Conservation (phyloP, 257 asterid species). For the Handroanthus guayacan region DNA sequence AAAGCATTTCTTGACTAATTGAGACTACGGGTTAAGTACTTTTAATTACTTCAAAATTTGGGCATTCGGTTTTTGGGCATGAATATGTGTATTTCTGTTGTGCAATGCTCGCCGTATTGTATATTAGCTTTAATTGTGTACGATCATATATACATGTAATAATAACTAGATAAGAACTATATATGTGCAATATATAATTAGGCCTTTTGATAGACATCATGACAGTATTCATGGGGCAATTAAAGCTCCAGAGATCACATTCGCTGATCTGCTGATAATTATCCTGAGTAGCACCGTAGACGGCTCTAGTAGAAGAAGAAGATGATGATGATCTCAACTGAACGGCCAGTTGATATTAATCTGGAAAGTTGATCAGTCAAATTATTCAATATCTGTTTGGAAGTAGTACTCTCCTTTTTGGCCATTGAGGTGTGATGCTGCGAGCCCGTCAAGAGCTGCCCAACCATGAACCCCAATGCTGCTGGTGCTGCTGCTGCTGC, state of each 20-base stretch:
- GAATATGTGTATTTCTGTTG: no score
- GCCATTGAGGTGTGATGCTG: slow-evolving; percentile 53
- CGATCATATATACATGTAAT: neutral
- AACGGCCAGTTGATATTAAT: neutral
- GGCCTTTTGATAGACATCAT: no score
- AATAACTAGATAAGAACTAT: no score
- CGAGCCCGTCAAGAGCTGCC: slow-evolving; percentile 55
- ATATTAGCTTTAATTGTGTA: neutral
- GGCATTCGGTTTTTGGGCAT: no score
- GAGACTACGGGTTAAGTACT: no score
- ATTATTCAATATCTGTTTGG: slow-evolving; percentile 25
- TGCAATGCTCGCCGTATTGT: no score
- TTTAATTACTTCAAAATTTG: no score
- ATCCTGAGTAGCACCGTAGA: slow-evolving; percentile 2
- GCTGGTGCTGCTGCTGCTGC: neutral
- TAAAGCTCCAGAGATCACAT: slow-evolving; percentile 53
- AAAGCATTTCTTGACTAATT: no score
- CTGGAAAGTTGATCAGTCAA: slow-evolving; percentile 5
- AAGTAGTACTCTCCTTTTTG: slow-evolving; percentile 23
- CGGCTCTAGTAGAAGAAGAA: slow-evolving; percentile 17
- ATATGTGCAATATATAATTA: no score
- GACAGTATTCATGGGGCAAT: slow-evolving; percentile 27
- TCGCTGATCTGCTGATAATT: slow-evolving; percentile 37
- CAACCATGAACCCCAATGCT: slow-evolving; percentile 43
- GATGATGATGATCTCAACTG: slow-evolving; percentile 27